Percentiles rank a stretch among this genome's conserved stretches.
phyloP scores from a whole-genome alignment of 108 stramenopile species.

The Skeletonema grethae region DNA sequence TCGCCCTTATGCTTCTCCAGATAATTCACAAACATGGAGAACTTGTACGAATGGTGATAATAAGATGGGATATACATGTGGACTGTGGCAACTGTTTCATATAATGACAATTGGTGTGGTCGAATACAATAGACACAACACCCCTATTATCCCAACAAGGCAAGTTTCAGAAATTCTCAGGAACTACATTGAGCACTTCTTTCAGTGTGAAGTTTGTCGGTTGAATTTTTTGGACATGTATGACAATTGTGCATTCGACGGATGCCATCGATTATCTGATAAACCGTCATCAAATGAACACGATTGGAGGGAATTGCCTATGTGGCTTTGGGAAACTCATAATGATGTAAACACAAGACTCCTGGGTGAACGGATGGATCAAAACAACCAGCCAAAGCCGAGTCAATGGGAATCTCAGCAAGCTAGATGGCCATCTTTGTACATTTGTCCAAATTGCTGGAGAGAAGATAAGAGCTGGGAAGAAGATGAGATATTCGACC shows the following conservation, averaged over 20 bases:
- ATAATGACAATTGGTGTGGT: slow-evolving; percentile 77
- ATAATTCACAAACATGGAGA: slow-evolving; percentile 16
- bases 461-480: slow-evolving; percentile 49
- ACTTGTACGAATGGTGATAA: slow-evolving; percentile 50
- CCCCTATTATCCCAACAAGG: slow-evolving; percentile 28
- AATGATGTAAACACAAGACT: slow-evolving; percentile 83
- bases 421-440: slow-evolving; percentile 41
- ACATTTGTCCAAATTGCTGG: slow-evolving; percentile 46
- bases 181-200: slow-evolving; percentile 70
- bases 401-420: slow-evolving; percentile 39
- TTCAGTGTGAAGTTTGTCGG: slow-evolving; percentile 84
- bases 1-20: slow-evolving; percentile 1
- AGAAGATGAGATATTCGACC: slow-evolving; percentile 35
- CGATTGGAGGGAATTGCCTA: slow-evolving; percentile 69
- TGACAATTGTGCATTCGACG: slow-evolving; percentile 69
- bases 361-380: slow-evolving; percentile 50
- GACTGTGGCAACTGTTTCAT: slow-evolving; percentile 87
- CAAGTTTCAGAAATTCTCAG: slow-evolving; percentile 35
- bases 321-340: slow-evolving; percentile 83
- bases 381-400: slow-evolving; percentile 14
- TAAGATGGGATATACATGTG: slow-evolving; percentile 80
- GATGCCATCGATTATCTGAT: slow-evolving; percentile 68
- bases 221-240: slow-evolving; percentile 70
- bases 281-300: slow-evolving; percentile 38
- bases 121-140: slow-evolving; percentile 62